Base-by-base conservation (phyloP, 805 yeast genomes). In the Kuraishia piskuri region DNA sequence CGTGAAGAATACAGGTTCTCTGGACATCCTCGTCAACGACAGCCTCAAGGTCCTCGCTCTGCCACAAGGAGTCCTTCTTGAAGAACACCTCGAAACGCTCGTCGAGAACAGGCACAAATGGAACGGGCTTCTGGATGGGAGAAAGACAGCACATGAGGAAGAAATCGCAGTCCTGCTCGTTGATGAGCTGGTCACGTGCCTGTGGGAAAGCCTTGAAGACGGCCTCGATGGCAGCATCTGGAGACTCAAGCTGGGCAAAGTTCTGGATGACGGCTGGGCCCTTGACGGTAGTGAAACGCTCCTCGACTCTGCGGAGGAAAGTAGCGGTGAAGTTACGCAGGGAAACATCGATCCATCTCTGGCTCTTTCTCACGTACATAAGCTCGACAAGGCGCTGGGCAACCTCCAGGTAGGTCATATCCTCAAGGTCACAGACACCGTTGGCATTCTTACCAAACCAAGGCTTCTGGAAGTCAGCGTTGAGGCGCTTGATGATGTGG, bases 41-140 rank as follows among this genome's bases (percentile, higher is more conserved):
- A 56, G 97, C 88, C 69, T 90, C 97, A 67, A 94, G 80, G 68
- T 89, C 92, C 77, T 94, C 98, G 22, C 96, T 88, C 79, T 94
- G 99, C 99, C 99, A 94, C 69, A 94, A 79, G 26, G 98, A 92
- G 72, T 94, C 99, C 77, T 94, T 94, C 83, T 94, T 94, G 83
- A 94, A 94, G 81, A 88, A 94, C 67, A 86, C 84, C 72, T 94
- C 97, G 64, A 94, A 90, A 76, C 89, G 87, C 60, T 89, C 95
- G 67, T 94, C 96, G 69, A 94, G 79, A 21, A 89, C 87, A 51
- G 99, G 99, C 62, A 94, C 91, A 62, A 94, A 94, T 58, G 99
- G 99, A 67, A 90, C 97, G 36, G 99, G 99, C 75, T 94, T 94
- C 75, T 92, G 97, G 56, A 73, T 65, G 62, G 96, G 96, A 66